Conservation (phyloP, 192 early-diverging fungal genomes). For the Oehlia diaphana region DNA sequence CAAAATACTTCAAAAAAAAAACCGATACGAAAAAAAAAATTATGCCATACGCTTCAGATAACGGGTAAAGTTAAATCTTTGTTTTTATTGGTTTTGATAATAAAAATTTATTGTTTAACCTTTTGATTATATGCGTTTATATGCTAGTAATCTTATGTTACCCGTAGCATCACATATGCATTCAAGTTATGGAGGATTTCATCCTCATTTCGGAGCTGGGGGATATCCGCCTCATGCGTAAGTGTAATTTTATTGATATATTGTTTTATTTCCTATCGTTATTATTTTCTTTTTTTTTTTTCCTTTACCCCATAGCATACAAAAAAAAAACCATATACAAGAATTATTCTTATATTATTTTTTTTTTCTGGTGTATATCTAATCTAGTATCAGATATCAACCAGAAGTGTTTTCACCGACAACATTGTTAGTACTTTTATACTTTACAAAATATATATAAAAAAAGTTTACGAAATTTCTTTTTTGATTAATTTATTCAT, state of each 20-base stretch:
- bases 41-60: too few species aligned
- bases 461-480: not conserved
- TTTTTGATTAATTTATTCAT: constrained; percentile 6
- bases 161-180: constrained; percentile 25
- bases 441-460: not conserved
- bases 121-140: not conserved
- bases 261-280: not conserved
- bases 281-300: not conserved
- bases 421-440: constrained; percentile 24
- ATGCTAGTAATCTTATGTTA: constrained; percentile 11
- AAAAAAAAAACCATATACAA: constrained; percentile 1
- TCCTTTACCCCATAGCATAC: not conserved
- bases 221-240: constrained; percentile 18
- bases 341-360: constrained; percentile 5
- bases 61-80: too few species aligned
- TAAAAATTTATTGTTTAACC: too few species aligned
- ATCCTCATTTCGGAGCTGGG: constrained; percentile 10
- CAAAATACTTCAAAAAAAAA: too few species aligned
- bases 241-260: not conserved
- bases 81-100: too few species aligned
- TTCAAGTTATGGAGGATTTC: constrained; percentile 3
- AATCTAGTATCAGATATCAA: constrained; percentile 23
- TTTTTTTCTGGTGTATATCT: not conserved
- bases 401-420: constrained; percentile 18
- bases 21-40: too few species aligned